Base-by-base conservation (phyloP, 257 asterid species). In the Thymus quinquecostatus region DNA sequence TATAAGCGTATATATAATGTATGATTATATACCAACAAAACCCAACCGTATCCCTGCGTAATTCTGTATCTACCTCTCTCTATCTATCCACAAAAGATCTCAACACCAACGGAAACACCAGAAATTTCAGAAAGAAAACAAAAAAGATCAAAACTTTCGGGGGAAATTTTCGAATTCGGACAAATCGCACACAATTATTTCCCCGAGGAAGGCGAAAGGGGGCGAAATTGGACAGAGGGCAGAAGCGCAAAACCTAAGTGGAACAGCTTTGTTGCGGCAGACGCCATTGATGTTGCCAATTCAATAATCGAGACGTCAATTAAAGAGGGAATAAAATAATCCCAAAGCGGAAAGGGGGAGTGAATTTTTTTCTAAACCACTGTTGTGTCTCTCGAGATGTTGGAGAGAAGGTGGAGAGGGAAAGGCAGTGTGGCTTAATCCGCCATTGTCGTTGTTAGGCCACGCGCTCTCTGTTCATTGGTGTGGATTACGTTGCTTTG, bases 191-290 rank as follows among this genome's bases (percentile, higher is more conserved):
- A 38, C 45, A 2, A 43, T n/a, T 33, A 59, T 6, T 13, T 44
- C 32, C 59, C 32, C 48, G 48, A 3, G 1, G n/a, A 65, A 65
- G 13, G 1, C 5, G 70, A 27, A 59, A 51, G 60, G 64, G 71
- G 63, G n/a, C 45, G 66, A 56, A 73, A 68, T 68, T 56, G 27
- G 60, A 54, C 2, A 49, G 67, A 51, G 57, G 79, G 59, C 48
- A 1, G 7, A 38, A 38, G 6, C 6, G 41, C 36, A 69, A 73
- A 79, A 51, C 58, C 68, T 64, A 40, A 14, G 45, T 33, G 64
- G 69, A 72, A 65, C 55, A 57, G 62, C 60, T 63, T 63, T 11
- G 65, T 60, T 27, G 54, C 57, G 56, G 60, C 57, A 64, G 69
- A 21, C 64, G 76, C 76, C 73, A 70, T 76, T 48, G 54, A 13